Base-by-base conservation (phyloP, 805 yeast species). In the Schizosaccharomyces osmophilus region DNA sequence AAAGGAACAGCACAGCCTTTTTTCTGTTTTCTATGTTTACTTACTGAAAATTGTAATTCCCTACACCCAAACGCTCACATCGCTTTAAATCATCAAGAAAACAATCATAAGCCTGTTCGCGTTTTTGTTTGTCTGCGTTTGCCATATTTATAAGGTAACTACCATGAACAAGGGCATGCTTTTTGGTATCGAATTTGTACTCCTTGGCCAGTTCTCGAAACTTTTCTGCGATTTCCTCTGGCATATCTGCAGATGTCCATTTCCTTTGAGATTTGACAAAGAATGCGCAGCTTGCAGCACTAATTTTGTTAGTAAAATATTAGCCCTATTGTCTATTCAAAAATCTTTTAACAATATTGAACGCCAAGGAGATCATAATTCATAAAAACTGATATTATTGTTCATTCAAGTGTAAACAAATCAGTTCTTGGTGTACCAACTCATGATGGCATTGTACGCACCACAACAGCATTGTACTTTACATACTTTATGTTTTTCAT, bases 121-220 rank as follows among this genome's bases (percentile, higher is more conserved):
- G 85, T 69, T 87, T 90, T 64, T 80, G 93, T 1, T 71, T 70
- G 65, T 88, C 96, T 0, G 97, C 96, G 66, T 87, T 88, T 29
- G 95, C 97, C 64, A 93, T 73, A 69, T 93, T 93, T 69, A 93
- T 89, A 67, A 93, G 82, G 70, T 89, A 93, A 29, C 95, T 87
- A 0, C 96, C 97, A 71, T 93, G 98, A 0, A 98, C 97, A 59
- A 93, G 75, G 60, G 87, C 78, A 68, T 89, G 95, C 31, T 83
- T 84, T 62, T 78, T 69, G 3, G 95, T 83, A 69, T 87, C 79
- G 70, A 82, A 89, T 1, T 82, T 80, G 68, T 77, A 76, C 62
- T 79, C 72, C 61, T 76, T 73, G 69, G 96, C 87, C 24, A 81
- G 73, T 5, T 74, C 73, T 64, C 77, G 78, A 73, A 93, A 93